Evolutionary conservation across 2,329 filamentous ascomycete species (phyloP), one percentile per base, ranked within the genome.

Genomic region (Aureobasidium sp.): DNA sequence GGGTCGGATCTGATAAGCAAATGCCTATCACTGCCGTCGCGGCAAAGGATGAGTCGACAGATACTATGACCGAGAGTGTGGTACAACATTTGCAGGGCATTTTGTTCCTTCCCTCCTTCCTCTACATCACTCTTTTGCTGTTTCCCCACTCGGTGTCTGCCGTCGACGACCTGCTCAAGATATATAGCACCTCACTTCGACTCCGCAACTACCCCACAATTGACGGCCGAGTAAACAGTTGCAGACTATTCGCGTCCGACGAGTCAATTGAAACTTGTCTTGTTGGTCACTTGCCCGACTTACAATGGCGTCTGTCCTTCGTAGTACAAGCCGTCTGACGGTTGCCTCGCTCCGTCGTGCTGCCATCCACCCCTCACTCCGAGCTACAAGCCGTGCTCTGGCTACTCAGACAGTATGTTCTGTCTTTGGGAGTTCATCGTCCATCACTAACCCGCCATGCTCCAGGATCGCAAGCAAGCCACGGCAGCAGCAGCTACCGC

Each of bases 241-340:
- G n/a, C n/a, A 57, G 19, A 40, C 2, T 35, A n/a, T 15, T 25
- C 17, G 29, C n/a, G 19, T 43, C n/a, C 19, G 23, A 38, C 29
- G 31, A 29, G 9, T 11, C 43, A 29, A 49, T 38, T 29, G n/a
- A 21, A 31, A 15, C 19, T 11, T 38, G 55, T 31, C 17, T 50
- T 10, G 33, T 38, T 47, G n/a, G 19, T 38, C 17, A 15, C 4
- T 13, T 2, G 31, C n/a, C 2, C 42, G 21, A 10, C 17, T 3
- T 49, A 62, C 23, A 49, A 72, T 72, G 70, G 69, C 70, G 29
- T 71, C 68, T 43, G 60, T 70, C 60, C 62, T 70, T 60, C 68
- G 67, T 45, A 66, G 62, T 35, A 66, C 70, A 61, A 66, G 66
- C 29, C 70, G 70, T 40, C 55, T 71, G 65, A 66, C 68, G 62